Conservation (phyloP, 1,284 basidiomycete genomes). For the Cryptococcus hybrid region DNA sequence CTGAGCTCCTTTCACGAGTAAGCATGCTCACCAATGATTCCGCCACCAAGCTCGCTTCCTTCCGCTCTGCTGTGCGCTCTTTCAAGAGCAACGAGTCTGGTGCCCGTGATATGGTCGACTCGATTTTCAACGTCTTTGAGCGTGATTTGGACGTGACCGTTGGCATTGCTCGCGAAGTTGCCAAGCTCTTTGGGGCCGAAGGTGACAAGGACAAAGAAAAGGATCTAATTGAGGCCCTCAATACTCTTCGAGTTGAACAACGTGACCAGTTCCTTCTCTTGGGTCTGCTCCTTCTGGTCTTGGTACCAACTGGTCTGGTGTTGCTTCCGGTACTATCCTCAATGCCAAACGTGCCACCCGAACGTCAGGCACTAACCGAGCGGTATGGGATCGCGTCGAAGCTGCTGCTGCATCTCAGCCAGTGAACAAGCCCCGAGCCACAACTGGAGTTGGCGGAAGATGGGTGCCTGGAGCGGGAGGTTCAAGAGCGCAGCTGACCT, state of each 20-base stretch:
- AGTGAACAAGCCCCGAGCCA: constrained; percentile 47
- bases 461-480: constrained; percentile 58
- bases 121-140: constrained; percentile 81
- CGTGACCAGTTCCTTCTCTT: constrained; percentile 75
- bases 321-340: constrained; percentile 74
- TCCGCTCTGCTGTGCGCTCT: constrained; percentile 75
- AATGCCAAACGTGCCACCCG: constrained; percentile 75
- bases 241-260: constrained; percentile 82
- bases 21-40: constrained; percentile 68
- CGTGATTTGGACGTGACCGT: constrained; percentile 71
- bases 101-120: constrained; percentile 80
- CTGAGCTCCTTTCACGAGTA: constrained; percentile 67
- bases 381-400: constrained; percentile 84
- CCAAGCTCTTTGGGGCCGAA: constrained; percentile 72
- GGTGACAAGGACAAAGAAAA: constrained; percentile 71
- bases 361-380: constrained; percentile 52
- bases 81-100: constrained; percentile 76
- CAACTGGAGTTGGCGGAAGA: constrained; percentile 48
- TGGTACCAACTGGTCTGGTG: constrained; percentile 67
- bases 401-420: constrained; percentile 67
- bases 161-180: constrained; percentile 71
- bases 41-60: constrained; percentile 67
- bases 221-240: constrained; percentile 73
- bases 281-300: constrained; percentile 53
- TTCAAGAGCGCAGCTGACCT: constrained; percentile 49